Evolutionary conservation across 2,329 filamentous ascomycete genomes (phyloP).

Genomic region (Talaromyces sp.): DNA sequence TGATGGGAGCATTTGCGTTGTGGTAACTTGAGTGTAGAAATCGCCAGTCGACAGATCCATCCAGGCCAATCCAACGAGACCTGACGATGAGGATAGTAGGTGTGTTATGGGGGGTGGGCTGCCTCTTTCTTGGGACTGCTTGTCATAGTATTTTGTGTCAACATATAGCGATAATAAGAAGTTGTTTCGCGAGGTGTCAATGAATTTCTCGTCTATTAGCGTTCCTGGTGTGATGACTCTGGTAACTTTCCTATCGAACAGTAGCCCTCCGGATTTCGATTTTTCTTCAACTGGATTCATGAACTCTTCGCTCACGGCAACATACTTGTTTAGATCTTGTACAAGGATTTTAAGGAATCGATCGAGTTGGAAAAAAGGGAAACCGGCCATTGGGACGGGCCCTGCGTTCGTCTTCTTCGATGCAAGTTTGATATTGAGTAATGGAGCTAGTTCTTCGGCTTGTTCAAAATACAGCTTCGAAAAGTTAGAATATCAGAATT

Average conservation of each 20-base stretch:
- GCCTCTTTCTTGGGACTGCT: slow-evolving; percentile 20
- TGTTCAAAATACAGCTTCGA: slow-evolving; percentile 84
- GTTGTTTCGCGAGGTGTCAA: slow-evolving; percentile 90
- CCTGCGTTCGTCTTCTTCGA: slow-evolving; percentile 73
- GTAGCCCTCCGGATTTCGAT: slow-evolving; percentile 67
- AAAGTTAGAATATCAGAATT: slow-evolving; percentile 4
- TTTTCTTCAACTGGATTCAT: slow-evolving; percentile 65
- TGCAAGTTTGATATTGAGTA: slow-evolving; percentile 82
- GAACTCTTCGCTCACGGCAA: slow-evolving; percentile 92
- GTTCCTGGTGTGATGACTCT: slow-evolving; percentile 92
- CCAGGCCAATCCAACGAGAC: slow-evolving; percentile 77
- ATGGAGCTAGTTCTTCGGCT: slow-evolving; percentile 78
- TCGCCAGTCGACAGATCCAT: slow-evolving; percentile 91
- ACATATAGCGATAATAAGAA: slow-evolving; percentile 79
- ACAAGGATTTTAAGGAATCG: slow-evolving; percentile 89
- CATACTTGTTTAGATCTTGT: slow-evolving; percentile 81
- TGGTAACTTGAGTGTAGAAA: slow-evolving; percentile 78
- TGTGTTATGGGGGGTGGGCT: slow-evolving; percentile 22
- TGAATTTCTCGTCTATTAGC: slow-evolving; percentile 94
- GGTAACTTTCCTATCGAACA: slow-evolving; percentile 79
- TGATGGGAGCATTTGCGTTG: slow-evolving; percentile 67
- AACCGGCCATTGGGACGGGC: slow-evolving; percentile 86
- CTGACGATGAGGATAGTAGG: slow-evolving; percentile 27
- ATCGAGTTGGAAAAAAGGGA: slow-evolving; percentile 88
- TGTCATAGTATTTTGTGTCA: slow-evolving; percentile 25